These are phyloP conservation scores for Acer yangbiense DNA, from an alignment of 345 rosid genomes.

Conservation along the genomic window DNA sequence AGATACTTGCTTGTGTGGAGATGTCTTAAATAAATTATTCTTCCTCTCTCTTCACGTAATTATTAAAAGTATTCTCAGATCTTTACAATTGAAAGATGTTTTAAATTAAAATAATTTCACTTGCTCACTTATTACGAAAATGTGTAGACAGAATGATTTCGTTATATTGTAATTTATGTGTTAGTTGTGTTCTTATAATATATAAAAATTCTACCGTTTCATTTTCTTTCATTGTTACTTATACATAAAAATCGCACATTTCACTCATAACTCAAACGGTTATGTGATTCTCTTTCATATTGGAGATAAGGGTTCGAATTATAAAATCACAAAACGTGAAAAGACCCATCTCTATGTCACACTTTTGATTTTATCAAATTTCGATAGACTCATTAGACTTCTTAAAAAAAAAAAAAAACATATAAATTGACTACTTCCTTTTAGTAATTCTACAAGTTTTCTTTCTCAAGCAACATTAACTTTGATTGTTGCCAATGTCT, in stretches of 20 bases:
- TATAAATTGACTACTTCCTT: not conserved
- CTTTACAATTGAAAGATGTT: slow-evolving; percentile 7
- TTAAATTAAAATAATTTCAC: not conserved
- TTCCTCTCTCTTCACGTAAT: slow-evolving; percentile 8
- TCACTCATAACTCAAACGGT: no score
- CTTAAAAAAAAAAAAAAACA: no score
- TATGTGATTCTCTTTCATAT: no score
- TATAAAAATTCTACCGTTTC: not conserved
- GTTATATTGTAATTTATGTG: no score
- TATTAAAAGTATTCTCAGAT: not conserved
- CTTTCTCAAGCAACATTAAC: not conserved
- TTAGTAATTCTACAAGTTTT: not conserved
- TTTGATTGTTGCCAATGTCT: not conserved
- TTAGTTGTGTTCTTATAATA: not conserved
- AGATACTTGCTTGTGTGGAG: not conserved
- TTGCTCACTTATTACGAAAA: slow-evolving; percentile 2
- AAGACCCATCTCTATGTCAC: no score
- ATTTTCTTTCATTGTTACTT: no score
- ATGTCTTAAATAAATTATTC: slow-evolving; percentile 8
- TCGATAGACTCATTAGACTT: no score
- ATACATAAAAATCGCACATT: no score
- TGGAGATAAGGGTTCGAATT: no score
- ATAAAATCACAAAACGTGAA: no score
- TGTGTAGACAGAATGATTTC: not conserved
- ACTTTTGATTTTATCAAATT: no score